Percentiles rank a stretch among this genome's conserved stretches.
phyloP scores from a whole-genome alignment of 257 asterid genomes.

The Nicotiana sylvestris region DNA sequence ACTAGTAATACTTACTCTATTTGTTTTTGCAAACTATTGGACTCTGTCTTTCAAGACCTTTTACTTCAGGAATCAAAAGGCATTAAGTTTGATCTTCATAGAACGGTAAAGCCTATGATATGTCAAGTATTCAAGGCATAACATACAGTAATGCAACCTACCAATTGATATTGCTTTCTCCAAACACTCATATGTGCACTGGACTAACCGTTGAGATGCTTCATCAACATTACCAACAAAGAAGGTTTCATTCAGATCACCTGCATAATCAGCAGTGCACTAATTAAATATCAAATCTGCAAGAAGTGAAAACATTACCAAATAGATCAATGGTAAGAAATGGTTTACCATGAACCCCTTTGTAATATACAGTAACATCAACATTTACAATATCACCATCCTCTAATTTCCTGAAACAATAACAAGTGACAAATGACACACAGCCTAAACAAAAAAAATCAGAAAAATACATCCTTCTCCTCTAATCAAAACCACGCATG shows the following conservation, averaged over 20 bases:
- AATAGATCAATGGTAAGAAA: neutral
- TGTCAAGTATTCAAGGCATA: neutral
- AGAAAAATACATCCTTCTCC: neutral
- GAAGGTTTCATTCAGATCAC: slow-evolving; percentile 90
- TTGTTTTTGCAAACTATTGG: neutral
- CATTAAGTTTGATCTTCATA: neutral
- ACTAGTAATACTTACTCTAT: neutral
- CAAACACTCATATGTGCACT: slow-evolving; percentile 90
- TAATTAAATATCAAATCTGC: slow-evolving; percentile 9
- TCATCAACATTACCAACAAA: slow-evolving; percentile 96
- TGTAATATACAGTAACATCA: slow-evolving; percentile 79
- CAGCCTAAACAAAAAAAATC: neutral
- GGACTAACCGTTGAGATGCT: slow-evolving; percentile 71
- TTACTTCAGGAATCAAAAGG: neutral
- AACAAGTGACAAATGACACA: neutral
- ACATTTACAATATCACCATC: slow-evolving; percentile 97
- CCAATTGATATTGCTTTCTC: slow-evolving; percentile 93
- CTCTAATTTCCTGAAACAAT: slow-evolving; percentile 74
- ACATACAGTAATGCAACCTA: slow-evolving; percentile 27
- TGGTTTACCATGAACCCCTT: slow-evolving; percentile 82
- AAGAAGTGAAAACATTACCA: neutral
- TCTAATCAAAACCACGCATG: neutral
- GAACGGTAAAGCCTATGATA: neutral
- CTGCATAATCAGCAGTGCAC: slow-evolving; percentile 37
- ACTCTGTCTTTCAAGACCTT: neutral